phyloP scores from a whole-genome alignment of 441 rosid species.

The Dalechampia spathulata region DNA sequence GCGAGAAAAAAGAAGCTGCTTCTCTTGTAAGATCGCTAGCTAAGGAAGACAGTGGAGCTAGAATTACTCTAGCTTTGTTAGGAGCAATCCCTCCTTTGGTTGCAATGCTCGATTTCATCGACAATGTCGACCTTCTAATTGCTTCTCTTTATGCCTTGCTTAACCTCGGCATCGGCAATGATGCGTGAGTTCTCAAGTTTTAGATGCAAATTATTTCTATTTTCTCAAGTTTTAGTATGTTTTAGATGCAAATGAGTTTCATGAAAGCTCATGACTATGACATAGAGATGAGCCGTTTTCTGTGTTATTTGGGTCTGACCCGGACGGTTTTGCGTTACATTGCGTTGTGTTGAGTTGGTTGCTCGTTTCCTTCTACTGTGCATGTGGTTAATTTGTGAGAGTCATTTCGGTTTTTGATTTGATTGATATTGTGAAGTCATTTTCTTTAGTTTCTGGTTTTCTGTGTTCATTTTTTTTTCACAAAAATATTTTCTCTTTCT shows the following conservation, averaged over 20 bases:
- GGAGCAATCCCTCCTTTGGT: constrained; percentile 90
- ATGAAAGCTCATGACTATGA: not conserved
- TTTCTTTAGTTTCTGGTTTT: constrained; percentile 16
- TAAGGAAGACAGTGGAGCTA: constrained; percentile 61
- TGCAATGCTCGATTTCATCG: constrained; percentile 69
- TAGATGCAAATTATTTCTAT: not conserved
- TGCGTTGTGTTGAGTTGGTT: too few relatives aligned
- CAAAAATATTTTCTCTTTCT: too few relatives aligned
- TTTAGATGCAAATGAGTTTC: too few relatives aligned
- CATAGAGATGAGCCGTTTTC: constrained; percentile 3
- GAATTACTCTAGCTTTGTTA: constrained; percentile 78
- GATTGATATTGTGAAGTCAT: constrained; percentile 17
- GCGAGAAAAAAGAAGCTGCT: constrained; percentile 46
- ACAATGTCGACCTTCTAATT: constrained; percentile 44
- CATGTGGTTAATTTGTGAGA: not conserved
- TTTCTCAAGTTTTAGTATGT: not conserved
- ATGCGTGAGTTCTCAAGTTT: constrained; percentile 48
- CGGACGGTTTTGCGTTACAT: not conserved
- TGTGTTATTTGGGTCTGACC: not conserved
- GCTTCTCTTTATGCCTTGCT: constrained; percentile 83
- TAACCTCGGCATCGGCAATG: constrained; percentile 92
- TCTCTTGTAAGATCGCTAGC: constrained; percentile 51
- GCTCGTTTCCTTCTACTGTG: constrained; percentile 7
- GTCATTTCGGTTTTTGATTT: constrained; percentile 5
- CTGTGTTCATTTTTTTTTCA: not conserved